A percentile compares a stretch with the other conserved stretches of the same genome.
phyloP scores from a whole-genome alignment of 177 flowering plant genomes.

The Vitis hybrid region DNA sequence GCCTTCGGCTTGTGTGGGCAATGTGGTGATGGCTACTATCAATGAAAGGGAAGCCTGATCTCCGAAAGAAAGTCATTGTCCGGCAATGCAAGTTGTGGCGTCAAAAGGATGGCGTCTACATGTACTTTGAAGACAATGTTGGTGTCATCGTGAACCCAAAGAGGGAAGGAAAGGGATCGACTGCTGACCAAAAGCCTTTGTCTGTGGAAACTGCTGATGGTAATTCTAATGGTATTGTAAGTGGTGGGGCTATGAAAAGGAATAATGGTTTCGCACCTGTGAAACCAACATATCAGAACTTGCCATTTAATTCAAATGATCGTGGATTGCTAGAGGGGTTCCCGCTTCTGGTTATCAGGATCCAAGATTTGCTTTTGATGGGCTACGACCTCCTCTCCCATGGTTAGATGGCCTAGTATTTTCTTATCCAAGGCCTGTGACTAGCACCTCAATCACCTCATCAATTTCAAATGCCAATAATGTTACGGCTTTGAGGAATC shows the following conservation, averaged over 20 bases:
- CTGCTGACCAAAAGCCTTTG: slow-evolving; percentile 39
- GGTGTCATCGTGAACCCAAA: no score
- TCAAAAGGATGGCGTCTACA: no score
- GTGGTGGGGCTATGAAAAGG: slow-evolving; percentile 37
- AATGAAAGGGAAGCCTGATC: no score
- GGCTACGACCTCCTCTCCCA: slow-evolving; percentile 27
- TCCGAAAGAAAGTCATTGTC: no score
- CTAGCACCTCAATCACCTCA: not conserved
- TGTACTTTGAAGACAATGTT: no score
- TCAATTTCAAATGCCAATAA: slow-evolving; percentile 16
- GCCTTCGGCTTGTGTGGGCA: no score
- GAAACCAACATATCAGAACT: slow-evolving; percentile 28
- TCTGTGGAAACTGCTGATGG: slow-evolving; percentile 36
- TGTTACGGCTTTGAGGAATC: slow-evolving; percentile 20
- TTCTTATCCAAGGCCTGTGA: slow-evolving; percentile 26
- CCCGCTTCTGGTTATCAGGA: slow-evolving; percentile 50
- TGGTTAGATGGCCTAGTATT: slow-evolving; percentile 43
- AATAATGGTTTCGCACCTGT: slow-evolving; percentile 29
- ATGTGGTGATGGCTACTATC: no score
- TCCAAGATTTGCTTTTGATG: slow-evolving; percentile 35
- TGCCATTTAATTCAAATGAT: slow-evolving; percentile 24
- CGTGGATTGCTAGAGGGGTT: slow-evolving; percentile 30
- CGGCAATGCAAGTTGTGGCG: no score
- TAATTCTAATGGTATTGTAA: slow-evolving; percentile 26
- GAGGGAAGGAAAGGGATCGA: no score